Conservation (phyloP, 2,329 filamentous ascomycete genomes). For the Botrytis paeoniae region DNA sequence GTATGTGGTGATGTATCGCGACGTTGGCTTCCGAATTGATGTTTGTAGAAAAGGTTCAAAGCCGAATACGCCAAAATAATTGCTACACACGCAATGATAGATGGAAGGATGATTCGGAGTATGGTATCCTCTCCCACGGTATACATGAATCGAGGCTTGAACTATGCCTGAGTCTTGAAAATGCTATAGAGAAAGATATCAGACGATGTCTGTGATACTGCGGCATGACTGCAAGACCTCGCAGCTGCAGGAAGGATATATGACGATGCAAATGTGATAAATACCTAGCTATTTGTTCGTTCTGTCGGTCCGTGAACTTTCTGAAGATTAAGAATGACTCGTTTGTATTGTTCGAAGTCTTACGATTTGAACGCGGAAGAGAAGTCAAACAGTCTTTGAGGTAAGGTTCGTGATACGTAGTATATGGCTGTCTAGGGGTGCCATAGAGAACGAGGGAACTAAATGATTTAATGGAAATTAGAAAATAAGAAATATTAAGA, state of each 20-base stretch:
- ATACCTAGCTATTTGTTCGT: neutral
- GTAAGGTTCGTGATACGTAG: conserved; percentile 6
- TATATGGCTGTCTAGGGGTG: conserved; percentile 11
- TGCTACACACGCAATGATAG: conserved; percentile 16
- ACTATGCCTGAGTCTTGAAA: neutral
- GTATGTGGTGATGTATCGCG: conserved; percentile 4
- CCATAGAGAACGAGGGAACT: conserved; percentile 8
- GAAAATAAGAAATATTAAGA: neutral
- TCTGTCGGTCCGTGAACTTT: neutral
- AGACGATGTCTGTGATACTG: conserved; percentile 1
- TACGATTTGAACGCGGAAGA: neutral
- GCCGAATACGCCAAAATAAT: conserved; percentile 17
- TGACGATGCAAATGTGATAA: conserved; percentile 15
- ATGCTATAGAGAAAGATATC: conserved; percentile 2
- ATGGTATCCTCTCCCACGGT: conserved; percentile 15
- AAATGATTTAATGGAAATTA: neutral
- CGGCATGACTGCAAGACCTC: neutral
- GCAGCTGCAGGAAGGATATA: conserved; percentile 8
- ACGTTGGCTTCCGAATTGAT: conserved; percentile 19
- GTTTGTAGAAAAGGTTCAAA: conserved; percentile 19
- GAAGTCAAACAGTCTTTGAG: conserved; percentile 8
- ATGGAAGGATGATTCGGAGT: conserved; percentile 18
- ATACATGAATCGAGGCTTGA: conserved; percentile 9
- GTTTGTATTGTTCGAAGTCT: neutral
- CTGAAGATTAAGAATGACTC: neutral